Percentiles rank a stretch among this genome's conserved stretches.
Conservation (phyloP, 441 rosid genomes). For the Croton laevigatus region DNA sequence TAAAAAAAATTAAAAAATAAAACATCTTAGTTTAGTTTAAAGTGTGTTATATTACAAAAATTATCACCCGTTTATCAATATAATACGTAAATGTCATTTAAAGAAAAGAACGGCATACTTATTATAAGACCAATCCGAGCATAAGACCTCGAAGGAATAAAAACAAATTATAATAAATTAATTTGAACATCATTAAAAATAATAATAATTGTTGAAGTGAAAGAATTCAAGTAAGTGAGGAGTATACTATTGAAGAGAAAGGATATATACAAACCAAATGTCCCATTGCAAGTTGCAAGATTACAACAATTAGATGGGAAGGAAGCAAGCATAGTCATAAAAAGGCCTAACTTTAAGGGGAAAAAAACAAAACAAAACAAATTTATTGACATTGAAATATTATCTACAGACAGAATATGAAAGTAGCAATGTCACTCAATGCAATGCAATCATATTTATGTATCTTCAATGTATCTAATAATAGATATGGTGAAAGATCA, state of each 20-base stretch:
- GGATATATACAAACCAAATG: slow-evolving; percentile 15
- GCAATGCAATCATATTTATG: slow-evolving; percentile 16
- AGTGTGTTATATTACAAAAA: too few relatives aligned
- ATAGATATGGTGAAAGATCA: slow-evolving; percentile 27
- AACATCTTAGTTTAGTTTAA: too few relatives aligned
- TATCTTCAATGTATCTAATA: slow-evolving; percentile 10
- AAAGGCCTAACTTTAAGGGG: neutral
- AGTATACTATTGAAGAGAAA: neutral
- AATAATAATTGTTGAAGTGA: too few relatives aligned
- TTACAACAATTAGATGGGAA: slow-evolving; percentile 1
- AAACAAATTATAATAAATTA: too few relatives aligned
- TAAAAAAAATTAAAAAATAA: too few relatives aligned
- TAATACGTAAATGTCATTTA: too few relatives aligned
- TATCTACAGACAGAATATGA: slow-evolving; percentile 17
- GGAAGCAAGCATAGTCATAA: neutral
- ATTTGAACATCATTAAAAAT: too few relatives aligned
- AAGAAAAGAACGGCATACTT: too few relatives aligned
- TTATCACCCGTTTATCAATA: too few relatives aligned
- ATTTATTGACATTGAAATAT: slow-evolving; percentile 19
- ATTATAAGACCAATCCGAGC: too few relatives aligned
- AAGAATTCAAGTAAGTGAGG: neutral
- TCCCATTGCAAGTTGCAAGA: slow-evolving; percentile 21
- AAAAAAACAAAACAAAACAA: neutral
- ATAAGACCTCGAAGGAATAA: too few relatives aligned
- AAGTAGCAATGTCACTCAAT: slow-evolving; percentile 8